These are phyloP conservation scores for Hansenula lynferdii DNA, from an alignment of 1,139 yeast genomes.

Conservation along the genomic window DNA sequence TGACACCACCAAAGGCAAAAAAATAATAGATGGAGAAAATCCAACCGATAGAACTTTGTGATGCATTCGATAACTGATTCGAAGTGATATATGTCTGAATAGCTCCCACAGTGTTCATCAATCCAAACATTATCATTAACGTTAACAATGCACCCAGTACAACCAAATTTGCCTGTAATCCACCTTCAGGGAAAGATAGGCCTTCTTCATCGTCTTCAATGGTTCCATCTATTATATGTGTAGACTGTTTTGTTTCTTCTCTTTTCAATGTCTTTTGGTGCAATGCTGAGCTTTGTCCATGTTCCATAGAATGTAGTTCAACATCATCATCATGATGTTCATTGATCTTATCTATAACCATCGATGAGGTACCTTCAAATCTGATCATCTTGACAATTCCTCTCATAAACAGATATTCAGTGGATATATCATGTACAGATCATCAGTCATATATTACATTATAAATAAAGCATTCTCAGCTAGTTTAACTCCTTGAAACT, in stretches of 20 bases:
- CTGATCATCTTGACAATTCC: too few relatives aligned
- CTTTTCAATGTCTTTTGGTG: constrained; percentile 12
- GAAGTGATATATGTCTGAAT: constrained; percentile 51
- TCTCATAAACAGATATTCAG: too few relatives aligned
- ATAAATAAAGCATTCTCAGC: too few relatives aligned
- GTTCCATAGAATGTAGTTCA: too few relatives aligned
- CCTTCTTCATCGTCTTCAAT: background rate
- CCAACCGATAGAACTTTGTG: constrained; percentile 53
- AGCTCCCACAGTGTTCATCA: constrained; percentile 57
- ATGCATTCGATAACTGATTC: constrained; percentile 40
- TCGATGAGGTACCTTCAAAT: too few relatives aligned
- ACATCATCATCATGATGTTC: too few relatives aligned
- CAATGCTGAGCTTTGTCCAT: too few relatives aligned
- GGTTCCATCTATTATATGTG: background rate
- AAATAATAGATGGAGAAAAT: constrained; percentile 55
- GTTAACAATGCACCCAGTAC: constrained; percentile 60
- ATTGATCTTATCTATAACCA: too few relatives aligned
- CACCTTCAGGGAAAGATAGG: constrained; percentile 51
- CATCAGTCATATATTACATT: too few relatives aligned
- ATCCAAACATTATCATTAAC: constrained; percentile 50
- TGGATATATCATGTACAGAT: too few relatives aligned
- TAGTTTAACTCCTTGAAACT: too few relatives aligned
- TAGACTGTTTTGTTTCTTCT: constrained; percentile 27
- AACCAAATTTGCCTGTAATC: constrained; percentile 48
- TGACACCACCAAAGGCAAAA: constrained; percentile 52